Evolutionary conservation across 805 yeast species (phyloP), one percentile per base, ranked within the genome.

Genomic region (Cyberlindnera xishuangbannaensis): DNA sequence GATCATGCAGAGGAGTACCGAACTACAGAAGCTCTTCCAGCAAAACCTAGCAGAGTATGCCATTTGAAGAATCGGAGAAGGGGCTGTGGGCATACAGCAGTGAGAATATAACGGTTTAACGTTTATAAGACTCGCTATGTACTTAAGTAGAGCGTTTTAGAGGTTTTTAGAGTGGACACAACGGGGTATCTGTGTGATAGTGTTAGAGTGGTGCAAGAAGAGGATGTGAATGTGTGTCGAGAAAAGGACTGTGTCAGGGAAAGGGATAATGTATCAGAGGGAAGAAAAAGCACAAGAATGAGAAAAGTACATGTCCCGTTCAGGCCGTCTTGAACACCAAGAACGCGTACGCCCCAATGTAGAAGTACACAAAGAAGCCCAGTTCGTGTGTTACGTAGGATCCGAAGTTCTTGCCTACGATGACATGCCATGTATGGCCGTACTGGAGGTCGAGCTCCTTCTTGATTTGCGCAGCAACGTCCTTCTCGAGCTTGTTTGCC

Each of bases 341-440:
- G 45, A 79, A 69, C 4, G 92, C 92, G 34, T 71, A 59, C 26
- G 75, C 73, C 22, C 77, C 88, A 44, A 80, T 65, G 59, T 81
- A 83, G 50, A 76, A 80, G 50, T 83, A 83, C 10, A 76, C 63
- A 49, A 83, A 83, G 47, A 65, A 67, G 2, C 87, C 88, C 44
- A 75, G 75, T 56, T 82, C 84, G 51, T 83, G 92, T 10, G 88
- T 78, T 14, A 83, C 86, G 52, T 78, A 81, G 30, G 82, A 72
- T 4, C 92, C 90, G 57, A 83, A 83, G 47, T 77, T 78, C 55
- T 74, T 78, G 9, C 92, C 94, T 33, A 81, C 87, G 31, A 83
- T 69, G 3, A 80, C 84, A 53, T 83, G 90, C 94, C 92, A 83
- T 25, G 84, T 73, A 18, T 76, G 70, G 0, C 88, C 90, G 39